Evolutionary conservation across 371 early-diverging fungal genomes (phyloP).

Genomic region (Parasitella parasitica): DNA sequence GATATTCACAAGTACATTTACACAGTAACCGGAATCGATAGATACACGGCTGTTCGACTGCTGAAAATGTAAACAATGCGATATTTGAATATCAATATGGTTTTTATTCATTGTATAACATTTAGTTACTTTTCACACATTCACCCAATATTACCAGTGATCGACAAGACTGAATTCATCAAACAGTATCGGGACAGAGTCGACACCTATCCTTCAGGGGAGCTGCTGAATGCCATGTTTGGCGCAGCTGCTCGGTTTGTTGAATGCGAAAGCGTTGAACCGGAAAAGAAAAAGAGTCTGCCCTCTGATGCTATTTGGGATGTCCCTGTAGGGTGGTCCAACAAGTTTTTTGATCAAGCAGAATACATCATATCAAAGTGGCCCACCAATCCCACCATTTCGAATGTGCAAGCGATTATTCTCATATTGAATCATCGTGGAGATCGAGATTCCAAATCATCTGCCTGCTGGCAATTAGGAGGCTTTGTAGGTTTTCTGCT

Average conservation of each 20-base stretch:
- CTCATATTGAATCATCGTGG: slow-evolving; percentile 37
- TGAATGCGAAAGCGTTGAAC: slow-evolving; percentile 32
- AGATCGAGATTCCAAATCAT: slow-evolving; percentile 36
- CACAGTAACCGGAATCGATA: slow-evolving; percentile 33
- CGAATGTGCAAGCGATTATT: slow-evolving; percentile 42
- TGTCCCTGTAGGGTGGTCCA: slow-evolving; percentile 41
- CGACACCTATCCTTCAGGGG: slow-evolving; percentile 28
- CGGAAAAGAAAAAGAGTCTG: background rate
- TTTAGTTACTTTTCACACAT: slow-evolving; percentile 41
- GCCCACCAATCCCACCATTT: slow-evolving; percentile 22
- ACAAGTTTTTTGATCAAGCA: slow-evolving; percentile 42
- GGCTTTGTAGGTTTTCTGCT: slow-evolving; percentile 22
- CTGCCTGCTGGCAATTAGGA: slow-evolving; percentile 40
- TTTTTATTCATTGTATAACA: background rate
- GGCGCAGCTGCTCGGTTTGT: slow-evolving; percentile 48
- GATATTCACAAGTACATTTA: slow-evolving; percentile 34
- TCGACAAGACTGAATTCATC: slow-evolving; percentile 40
- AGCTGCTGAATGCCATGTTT: slow-evolving; percentile 45
- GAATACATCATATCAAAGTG: slow-evolving; percentile 24
- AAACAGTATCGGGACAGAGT: slow-evolving; percentile 37
- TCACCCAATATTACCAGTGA: slow-evolving; percentile 41
- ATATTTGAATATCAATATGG: too few species aligned
- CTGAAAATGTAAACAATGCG: slow-evolving; percentile 30
- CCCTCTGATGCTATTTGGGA: slow-evolving; percentile 40
- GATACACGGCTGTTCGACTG: slow-evolving; percentile 29